Conservation (phyloP, 495 filamentous ascomycete genomes). For the Tetracladium setigerum region DNA sequence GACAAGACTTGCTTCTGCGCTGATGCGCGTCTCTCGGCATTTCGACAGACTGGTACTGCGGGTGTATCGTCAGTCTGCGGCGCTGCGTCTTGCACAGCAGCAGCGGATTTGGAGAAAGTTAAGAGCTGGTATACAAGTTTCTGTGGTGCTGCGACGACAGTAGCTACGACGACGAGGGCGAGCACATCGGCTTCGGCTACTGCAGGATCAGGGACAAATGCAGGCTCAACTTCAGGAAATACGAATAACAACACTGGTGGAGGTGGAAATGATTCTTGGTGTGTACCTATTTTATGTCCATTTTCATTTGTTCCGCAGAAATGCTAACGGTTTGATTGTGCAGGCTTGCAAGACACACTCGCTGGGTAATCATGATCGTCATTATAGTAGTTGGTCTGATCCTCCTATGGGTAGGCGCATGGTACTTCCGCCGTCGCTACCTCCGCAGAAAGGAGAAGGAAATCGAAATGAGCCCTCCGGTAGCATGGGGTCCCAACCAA, state of each 20-base stretch:
- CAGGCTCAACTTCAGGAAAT: constrained; percentile 3
- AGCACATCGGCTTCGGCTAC: neutral
- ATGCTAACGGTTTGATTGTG: constrained; percentile 15
- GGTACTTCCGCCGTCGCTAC: constrained; percentile 43
- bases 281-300: neutral
- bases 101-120: constrained; percentile 30
- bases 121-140: constrained; percentile 42
- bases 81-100: constrained; percentile 2
- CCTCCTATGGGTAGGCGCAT: constrained; percentile 46
- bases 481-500: constrained; percentile 20
- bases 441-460: constrained; percentile 42
- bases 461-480: constrained; percentile 35
- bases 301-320: constrained; percentile 23
- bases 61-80: constrained; percentile 12
- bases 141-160: constrained; percentile 2
- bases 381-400: constrained; percentile 42
- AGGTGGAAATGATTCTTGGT: constrained; percentile 2
- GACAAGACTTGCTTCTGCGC: constrained; percentile 41
- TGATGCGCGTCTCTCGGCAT: constrained; percentile 31
- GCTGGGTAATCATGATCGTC: constrained; percentile 51
- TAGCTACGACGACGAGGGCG: constrained; percentile 1
- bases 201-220: neutral
- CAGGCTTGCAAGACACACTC: constrained; percentile 43
- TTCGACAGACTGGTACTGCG: constrained; percentile 14
- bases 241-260: neutral